Evolutionary conservation across 177 flowering plant genomes (phyloP), one percentile per base, ranked within the genome.

Genomic region (Telopea speciosissima): DNA sequence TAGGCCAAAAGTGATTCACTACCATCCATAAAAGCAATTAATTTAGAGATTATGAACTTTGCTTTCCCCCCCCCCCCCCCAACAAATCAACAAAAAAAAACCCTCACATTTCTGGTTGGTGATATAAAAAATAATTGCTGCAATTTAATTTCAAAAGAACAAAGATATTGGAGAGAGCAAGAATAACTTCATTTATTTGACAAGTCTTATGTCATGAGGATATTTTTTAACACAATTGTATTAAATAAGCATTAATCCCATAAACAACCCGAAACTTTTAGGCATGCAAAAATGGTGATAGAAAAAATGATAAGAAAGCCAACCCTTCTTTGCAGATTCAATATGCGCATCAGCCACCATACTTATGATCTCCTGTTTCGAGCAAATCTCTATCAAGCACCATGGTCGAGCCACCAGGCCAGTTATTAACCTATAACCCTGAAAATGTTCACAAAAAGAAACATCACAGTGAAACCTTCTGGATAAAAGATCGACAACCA

Each of bases 331-430:
- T 40, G 86, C 76, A 33, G 87, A 86, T 72, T 92, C 99, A 26
- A 79, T 79, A 71, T 68, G 80, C 24, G 95, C 64, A 77, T 86
- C 88, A 45, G 89, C 86, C 54, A 90, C 83, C 17, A 80, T 81
- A 71, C 75, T 77, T 76, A 92, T 83, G 66, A 92, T 89, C 69
- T 92, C 96, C 73, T 80, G 85, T 74, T 88, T 89, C 23, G 92
- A 85, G 83, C 90, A 87, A 64, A 94, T 80, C 78, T 90, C 97
- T 81, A 81, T 77, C 81, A 94, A 76, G 79, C 87, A 90, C 99
- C 99, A 94, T 52, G 86, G 76, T 22, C 97, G 89, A 81, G 84
- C 79, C 69, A 88, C 97, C 79, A 94, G 74, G 31, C 90, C 96
- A 56, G 85, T 74, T 61, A 90, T 78, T 76, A 88, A 28, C 78